Base-by-base conservation (phyloP, 305 asterid genomes). In the Solanum hybrid region DNA sequence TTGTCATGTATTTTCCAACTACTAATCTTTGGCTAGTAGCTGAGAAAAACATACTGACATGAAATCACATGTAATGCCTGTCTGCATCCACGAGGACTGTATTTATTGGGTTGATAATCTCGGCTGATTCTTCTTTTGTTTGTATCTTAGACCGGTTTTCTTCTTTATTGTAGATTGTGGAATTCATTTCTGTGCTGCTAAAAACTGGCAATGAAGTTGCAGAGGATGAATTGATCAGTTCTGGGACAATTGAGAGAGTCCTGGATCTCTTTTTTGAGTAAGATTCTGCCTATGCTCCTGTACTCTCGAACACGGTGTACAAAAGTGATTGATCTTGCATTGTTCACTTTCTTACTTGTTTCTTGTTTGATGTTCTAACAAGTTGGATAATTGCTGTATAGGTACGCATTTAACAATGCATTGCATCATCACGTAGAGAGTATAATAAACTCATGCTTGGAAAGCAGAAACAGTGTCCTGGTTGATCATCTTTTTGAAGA, bases 371-470 rank as follows among this genome's bases (percentile, higher is more conserved):
- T 85, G n/a, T 84, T 84, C 88, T 84, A 51, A 84, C 76, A 20
- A 84, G 76, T 84, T 84, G 76, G 39, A 45, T 84, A 51, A 85
- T 31, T 57, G 32, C 45, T 32, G 27, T 93, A 90, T 94, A 98
- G 99, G 96, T 98, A 97, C 79, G 96, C 99, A 5, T 97, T 90
- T 94, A 97, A 97, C 92, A 97, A 97, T 93, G 99, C 98, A 36
- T 93, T 97, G 93, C 99, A 97, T 94, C 98, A 97, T 94, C 98
- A 97, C 75, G 98, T 96, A 90, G 99, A 97, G 96, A 97, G 99
- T 94, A 96, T 97, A 88, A 92, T 97, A 91, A 94, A 93, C 92
- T 96, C 99, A 90, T 96, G 98, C 93, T 89, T 97, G 95, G 99
- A 96, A 91, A 96, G 98, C 95, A 95, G 95, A 92, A 95, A 92